Base-by-base conservation (phyloP, 2,329 filamentous ascomycete species). In the Lasiodiplodia hormozganensis region DNA sequence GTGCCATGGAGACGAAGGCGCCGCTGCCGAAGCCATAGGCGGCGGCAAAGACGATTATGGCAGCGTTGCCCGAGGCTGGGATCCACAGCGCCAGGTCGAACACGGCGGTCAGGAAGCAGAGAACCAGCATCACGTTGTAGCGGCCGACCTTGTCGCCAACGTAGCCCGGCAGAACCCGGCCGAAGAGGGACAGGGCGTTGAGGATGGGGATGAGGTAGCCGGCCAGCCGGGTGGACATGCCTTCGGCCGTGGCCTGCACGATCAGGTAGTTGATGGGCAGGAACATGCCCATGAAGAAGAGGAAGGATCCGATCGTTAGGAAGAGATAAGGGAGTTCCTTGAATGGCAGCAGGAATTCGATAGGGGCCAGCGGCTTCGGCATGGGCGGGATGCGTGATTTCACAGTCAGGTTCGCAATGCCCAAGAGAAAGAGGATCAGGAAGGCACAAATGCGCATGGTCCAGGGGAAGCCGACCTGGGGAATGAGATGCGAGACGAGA, bases 21-120 rank as follows among this genome's bases (percentile, higher is more conserved):
- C 91, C 91, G 0, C 87, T 89, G 16, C 85, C 85, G 75, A 93
- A 92, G 21, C 90, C 91, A 72, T 91, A 93, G 7, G 92, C 78
- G n/a, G 85, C 82, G 14, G 86, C 84, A 76, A 92, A 93, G 43
- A 88, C 82, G 62, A 92, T 84, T 69, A 90, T 86, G 1, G 86
- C 84, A 21, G 84, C 85, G 25, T 87, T 86, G 66, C 80, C 80
- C 3, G 69, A 56, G 6, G 73, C 72, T 2, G 75, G 84, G 4
- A 88, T 78, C 87, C 88, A 89, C 5, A 92, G 78, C 0, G 82
- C 85, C 0, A 89, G 78, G 14, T 84, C 81, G 1, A 87, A 72
- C 43, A 87, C 80, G 12, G 84, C 81, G 0, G 87, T 73, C 38
- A 87, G 80, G 36, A 78, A 78, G 31, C 72, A 72, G 8, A 77